Evolutionary conservation across 177 flowering plant genomes (phyloP).

Genomic region (Vitis hybrid): DNA sequence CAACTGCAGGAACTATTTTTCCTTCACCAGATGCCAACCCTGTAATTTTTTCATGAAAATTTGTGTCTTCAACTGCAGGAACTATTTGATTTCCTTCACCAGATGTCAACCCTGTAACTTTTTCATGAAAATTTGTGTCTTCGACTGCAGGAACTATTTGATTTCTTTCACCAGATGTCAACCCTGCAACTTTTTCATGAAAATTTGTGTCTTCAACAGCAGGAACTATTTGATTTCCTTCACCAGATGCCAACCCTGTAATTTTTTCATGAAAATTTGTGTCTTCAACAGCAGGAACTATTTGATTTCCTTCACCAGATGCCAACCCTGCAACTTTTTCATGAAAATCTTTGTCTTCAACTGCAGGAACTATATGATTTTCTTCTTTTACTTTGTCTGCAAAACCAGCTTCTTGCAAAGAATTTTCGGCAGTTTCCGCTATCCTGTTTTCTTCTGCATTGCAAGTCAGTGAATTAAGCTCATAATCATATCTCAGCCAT

Average conservation of each 20-base stretch:
- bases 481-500: neutral
- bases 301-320: too few species aligned
- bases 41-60: slow-evolving; percentile 19
- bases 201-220: too few species aligned
- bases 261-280: too few species aligned
- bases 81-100: slow-evolving; percentile 16
- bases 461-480: neutral
- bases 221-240: too few species aligned
- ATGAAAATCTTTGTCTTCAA: slow-evolving; percentile 18
- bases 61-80: slow-evolving; percentile 10
- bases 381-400: slow-evolving; percentile 16
- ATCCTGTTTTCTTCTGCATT: slow-evolving; percentile 32
- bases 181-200: too few species aligned
- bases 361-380: slow-evolving; percentile 13
- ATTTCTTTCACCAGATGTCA: too few species aligned
- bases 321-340: slow-evolving; percentile 10
- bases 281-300: too few species aligned
- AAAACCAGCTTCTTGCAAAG: slow-evolving; percentile 15
- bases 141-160: too few species aligned
- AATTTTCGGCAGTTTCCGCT: slow-evolving; percentile 16
- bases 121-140: slow-evolving; percentile 20
- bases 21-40: slow-evolving; percentile 9
- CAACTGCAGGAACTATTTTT: too few species aligned
- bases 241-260: too few species aligned
- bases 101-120: slow-evolving; percentile 5